Evolutionary conservation across 148 eudicot genomes (phyloP).

Genomic region (Silene conica): DNA sequence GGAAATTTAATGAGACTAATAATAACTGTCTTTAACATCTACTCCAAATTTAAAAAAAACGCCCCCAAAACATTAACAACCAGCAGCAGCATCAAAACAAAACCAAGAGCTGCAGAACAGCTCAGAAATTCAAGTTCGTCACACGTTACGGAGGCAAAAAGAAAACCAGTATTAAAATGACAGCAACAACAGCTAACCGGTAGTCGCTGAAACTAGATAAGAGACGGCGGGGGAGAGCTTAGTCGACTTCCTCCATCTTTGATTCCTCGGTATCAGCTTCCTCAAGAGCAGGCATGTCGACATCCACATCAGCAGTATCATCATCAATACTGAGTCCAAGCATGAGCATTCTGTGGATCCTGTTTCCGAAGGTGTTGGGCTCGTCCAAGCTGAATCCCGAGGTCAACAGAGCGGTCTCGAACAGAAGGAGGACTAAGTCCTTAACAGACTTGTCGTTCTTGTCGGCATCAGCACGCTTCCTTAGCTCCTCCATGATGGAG

Average conservation of each 20-base stretch:
- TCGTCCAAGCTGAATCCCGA: conserved; percentile 84
- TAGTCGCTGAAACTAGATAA: background rate
- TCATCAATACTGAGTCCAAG: conserved; percentile 87
- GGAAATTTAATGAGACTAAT: background rate
- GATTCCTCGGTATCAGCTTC: conserved; percentile 54
- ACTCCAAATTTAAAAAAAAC: background rate
- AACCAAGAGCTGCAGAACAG: conserved; percentile 9
- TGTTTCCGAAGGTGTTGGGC: conserved; percentile 77
- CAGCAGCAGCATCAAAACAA: conserved; percentile 10
- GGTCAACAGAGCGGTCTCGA: conserved; percentile 69
- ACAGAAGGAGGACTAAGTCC: conserved; percentile 64
- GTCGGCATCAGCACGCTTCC: conserved; percentile 84
- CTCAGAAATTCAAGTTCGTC: background rate
- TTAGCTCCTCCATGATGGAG: conserved; percentile 80
- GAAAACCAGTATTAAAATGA: background rate
- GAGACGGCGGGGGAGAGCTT: conserved; percentile 3
- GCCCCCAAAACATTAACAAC: conserved; percentile 4
- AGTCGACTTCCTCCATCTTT: conserved; percentile 79
- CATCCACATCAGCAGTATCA: conserved; percentile 49
- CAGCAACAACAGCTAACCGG: conserved; percentile 2
- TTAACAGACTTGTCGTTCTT: conserved; percentile 89
- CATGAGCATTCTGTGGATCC: conserved; percentile 86
- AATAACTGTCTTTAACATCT: conserved; percentile 1
- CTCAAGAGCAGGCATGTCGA: conserved; percentile 59
- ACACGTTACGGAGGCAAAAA: conserved; percentile 2